Evolutionary conservation across 2,329 filamentous ascomycete genomes (phyloP).

Genomic region (Arachnopeziza araneosa): DNA sequence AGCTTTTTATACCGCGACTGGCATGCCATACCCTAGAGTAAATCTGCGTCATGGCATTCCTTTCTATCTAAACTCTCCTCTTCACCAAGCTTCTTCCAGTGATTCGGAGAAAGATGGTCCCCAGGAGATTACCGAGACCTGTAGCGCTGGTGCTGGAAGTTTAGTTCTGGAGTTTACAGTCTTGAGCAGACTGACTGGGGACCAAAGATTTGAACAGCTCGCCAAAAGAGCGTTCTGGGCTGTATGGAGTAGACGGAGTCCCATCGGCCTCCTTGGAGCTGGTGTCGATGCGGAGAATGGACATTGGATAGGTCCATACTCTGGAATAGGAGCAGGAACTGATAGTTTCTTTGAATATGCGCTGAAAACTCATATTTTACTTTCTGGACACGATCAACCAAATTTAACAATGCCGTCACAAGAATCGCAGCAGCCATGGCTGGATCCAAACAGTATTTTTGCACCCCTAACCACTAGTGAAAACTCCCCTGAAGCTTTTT

Average conservation of each 20-base stretch:
- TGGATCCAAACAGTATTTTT: slow-evolving; percentile 61
- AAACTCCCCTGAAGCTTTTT: slow-evolving; percentile 71
- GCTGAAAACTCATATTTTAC: slow-evolving; percentile 84
- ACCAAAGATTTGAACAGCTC: slow-evolving; percentile 79
- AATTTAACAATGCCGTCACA: slow-evolving; percentile 37
- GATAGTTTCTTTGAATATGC: slow-evolving; percentile 99
- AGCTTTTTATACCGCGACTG: slow-evolving; percentile 86
- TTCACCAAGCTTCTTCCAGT: slow-evolving; percentile 51
- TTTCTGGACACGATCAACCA: slow-evolving; percentile 66
- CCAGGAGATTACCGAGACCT: slow-evolving; percentile 85
- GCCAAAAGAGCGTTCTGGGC: slow-evolving; percentile 95
- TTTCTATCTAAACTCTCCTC: slow-evolving; percentile 82
- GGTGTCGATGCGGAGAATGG: slow-evolving; percentile 91
- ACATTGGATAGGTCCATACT: slow-evolving; percentile 79
- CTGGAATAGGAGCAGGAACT: slow-evolving; percentile 93
- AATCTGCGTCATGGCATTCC: slow-evolving; percentile 88
- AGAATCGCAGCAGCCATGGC: slow-evolving; percentile 35
- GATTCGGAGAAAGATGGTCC: slow-evolving; percentile 37
- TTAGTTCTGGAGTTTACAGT: slow-evolving; percentile 90
- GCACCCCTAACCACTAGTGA: slow-evolving; percentile 55
- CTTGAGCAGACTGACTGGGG: slow-evolving; percentile 80
- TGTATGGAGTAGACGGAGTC: slow-evolving; percentile 84
- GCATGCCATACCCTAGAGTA: slow-evolving; percentile 89
- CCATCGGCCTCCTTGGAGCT: slow-evolving; percentile 81
- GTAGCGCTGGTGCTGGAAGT: slow-evolving; percentile 93